Evolutionary conservation across 805 yeast species (phyloP).

Genomic region (Wickerhamiella dianesei): DNA sequence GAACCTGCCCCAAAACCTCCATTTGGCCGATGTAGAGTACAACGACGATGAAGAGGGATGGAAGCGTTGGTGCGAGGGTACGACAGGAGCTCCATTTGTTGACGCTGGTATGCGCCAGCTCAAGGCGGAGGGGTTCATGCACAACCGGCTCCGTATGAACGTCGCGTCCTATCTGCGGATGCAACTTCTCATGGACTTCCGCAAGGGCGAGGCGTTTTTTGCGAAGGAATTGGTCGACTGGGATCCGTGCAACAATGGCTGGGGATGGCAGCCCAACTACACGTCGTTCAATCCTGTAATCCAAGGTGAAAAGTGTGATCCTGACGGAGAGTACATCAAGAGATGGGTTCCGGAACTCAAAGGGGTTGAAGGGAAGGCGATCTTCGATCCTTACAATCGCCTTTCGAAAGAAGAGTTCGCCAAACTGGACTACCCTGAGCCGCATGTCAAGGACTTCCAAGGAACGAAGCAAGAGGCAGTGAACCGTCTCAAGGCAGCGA

Average conservation of each 20-base stretch:
- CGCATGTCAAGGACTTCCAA: slow-evolving; percentile 6
- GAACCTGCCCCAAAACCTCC: slow-evolving; percentile 37
- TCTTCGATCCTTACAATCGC: slow-evolving; percentile 27
- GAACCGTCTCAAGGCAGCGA: slow-evolving; percentile 10
- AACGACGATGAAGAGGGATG: slow-evolving; percentile 30
- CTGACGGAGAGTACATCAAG: slow-evolving; percentile 33
- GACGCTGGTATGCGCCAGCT: slow-evolving; percentile 48
- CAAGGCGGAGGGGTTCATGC: slow-evolving; percentile 39
- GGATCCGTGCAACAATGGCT: slow-evolving; percentile 41
- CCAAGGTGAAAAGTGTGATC: slow-evolving; percentile 38
- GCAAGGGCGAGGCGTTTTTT: slow-evolving; percentile 42
- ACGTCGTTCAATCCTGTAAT: slow-evolving; percentile 40
- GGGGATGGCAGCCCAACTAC: slow-evolving; percentile 53
- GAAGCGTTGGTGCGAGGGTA: slow-evolving; percentile 39
- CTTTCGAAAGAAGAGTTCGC: slow-evolving; percentile 9
- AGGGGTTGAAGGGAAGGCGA: slow-evolving; percentile 22
- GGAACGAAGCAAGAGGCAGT: slow-evolving; percentile 9
- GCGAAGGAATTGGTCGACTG: slow-evolving; percentile 36
- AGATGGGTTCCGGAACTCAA: slow-evolving; percentile 39
- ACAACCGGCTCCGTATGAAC: slow-evolving; percentile 42
- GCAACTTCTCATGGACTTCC: slow-evolving; percentile 40
- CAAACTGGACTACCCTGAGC: slow-evolving; percentile 14
- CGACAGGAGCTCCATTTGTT: slow-evolving; percentile 42
- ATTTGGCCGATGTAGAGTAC: slow-evolving; percentile 17
- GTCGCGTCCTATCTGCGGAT: slow-evolving; percentile 39